Percentiles rank a stretch among this genome's conserved stretches.
Conservation (phyloP, 2,329 filamentous ascomycete genomes). For the Aureobasidium sp. region DNA sequence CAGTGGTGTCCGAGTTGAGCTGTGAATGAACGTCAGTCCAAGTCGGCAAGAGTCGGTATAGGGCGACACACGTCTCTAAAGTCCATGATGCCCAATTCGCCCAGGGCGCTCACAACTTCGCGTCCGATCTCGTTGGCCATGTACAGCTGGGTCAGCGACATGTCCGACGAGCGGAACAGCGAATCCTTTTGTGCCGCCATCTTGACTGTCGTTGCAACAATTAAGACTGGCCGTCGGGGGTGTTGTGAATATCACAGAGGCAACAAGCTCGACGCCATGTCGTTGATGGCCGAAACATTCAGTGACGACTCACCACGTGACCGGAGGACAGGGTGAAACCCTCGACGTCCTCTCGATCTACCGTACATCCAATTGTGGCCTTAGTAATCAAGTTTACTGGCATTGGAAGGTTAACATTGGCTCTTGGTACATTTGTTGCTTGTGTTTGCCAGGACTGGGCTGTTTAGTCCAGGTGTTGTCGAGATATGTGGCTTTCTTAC, state of each 20-base stretch:
- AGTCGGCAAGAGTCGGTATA: background rate
- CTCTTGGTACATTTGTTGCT: no score
- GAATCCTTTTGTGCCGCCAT: slow-evolving; percentile 69
- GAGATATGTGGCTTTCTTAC: background rate
- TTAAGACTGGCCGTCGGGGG: background rate
- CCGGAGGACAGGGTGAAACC: background rate
- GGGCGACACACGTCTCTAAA: slow-evolving; percentile 76
- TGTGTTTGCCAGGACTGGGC: no score
- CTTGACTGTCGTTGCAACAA: slow-evolving; percentile 21
- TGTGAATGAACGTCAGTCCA: slow-evolving; percentile 30
- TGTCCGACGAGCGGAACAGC: slow-evolving; percentile 99
- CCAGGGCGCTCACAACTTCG: slow-evolving; percentile 92
- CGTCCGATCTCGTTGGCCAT: slow-evolving; percentile 98
- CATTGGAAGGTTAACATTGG: background rate
- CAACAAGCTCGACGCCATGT: slow-evolving; percentile 7
- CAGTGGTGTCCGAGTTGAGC: slow-evolving; percentile 87
- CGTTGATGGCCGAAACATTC: background rate
- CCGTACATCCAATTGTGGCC: background rate
- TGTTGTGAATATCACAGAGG: background rate
- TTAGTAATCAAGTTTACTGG: background rate
- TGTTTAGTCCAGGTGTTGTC: background rate
- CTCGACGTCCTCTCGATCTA: background rate
- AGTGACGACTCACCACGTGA: background rate
- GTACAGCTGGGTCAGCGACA: slow-evolving; percentile 99
- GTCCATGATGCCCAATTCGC: slow-evolving; percentile 92